phyloP scores from a whole-genome alignment of 805 yeast species.

The Zygotorulaspora florentina region DNA sequence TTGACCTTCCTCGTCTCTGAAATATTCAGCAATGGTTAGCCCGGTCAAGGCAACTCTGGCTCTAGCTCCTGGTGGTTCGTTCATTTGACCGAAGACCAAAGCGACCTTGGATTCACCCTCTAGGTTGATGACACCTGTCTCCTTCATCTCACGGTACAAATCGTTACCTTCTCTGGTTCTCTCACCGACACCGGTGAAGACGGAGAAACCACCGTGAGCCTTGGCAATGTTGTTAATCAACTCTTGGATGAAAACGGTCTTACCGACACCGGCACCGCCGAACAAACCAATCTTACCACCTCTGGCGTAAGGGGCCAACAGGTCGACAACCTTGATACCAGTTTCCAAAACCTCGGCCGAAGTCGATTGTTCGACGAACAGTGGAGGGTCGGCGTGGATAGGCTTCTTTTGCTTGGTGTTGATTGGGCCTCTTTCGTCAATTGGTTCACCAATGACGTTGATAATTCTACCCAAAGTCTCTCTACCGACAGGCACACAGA shows the following conservation, averaged over 20 bases:
- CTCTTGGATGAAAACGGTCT: conserved; percentile 99
- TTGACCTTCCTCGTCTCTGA: conserved; percentile 99
- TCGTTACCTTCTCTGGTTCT: conserved; percentile 99
- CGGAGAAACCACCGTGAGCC: conserved; percentile 99
- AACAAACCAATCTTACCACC: conserved; percentile 99
- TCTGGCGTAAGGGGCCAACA: conserved; percentile 99
- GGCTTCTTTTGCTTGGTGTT: conserved; percentile 90
- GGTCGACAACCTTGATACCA: conserved; percentile 99
- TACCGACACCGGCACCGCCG: conserved; percentile 99
- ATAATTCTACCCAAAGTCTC: conserved; percentile 98
- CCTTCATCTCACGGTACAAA: conserved; percentile 99
- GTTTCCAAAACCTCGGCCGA: conserved; percentile 98
- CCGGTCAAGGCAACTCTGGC: conserved; percentile 99
- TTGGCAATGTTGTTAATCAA: conserved; percentile 99
- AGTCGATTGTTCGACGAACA: conserved; percentile 95
- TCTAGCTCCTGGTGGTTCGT: conserved; percentile 99
- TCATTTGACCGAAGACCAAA: conserved; percentile 99
- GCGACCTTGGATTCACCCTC: conserved; percentile 99
- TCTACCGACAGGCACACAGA: conserved; percentile 98
- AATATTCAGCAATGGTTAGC: conserved; percentile 99
- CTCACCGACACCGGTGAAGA: conserved; percentile 99
- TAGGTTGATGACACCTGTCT: conserved; percentile 99
- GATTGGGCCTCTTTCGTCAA: conserved; percentile 99
- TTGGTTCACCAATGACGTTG: conserved; percentile 98
- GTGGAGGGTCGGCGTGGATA: conserved; percentile 97